These are phyloP conservation scores for Penicillium freii DNA, from an alignment of 2,329 filamentous ascomycete genomes.

Conservation along the genomic window DNA sequence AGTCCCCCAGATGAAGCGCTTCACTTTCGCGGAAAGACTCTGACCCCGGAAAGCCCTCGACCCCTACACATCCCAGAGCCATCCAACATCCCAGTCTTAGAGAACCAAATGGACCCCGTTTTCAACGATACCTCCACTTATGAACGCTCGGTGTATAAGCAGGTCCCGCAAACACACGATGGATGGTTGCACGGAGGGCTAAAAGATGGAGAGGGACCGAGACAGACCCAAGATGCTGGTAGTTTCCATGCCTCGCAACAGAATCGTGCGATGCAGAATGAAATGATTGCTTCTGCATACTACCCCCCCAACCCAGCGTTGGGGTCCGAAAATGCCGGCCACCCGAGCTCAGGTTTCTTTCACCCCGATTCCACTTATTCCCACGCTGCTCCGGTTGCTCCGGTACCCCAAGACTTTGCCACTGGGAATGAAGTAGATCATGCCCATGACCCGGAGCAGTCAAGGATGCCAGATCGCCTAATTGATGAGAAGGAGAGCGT, in stretches of 20 bases:
- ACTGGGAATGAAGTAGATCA: constrained; percentile 33
- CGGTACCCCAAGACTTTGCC: constrained; percentile 26
- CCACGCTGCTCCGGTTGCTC: constrained; percentile 25
- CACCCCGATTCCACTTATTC: constrained; percentile 24
- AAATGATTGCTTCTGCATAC: constrained; percentile 27
- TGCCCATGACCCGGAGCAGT: constrained; percentile 20
- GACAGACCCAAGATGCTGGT: constrained; percentile 30
- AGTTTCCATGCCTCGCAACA: constrained; percentile 32
- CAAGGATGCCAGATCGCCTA: constrained; percentile 25
- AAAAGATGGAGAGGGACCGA: constrained; percentile 11
- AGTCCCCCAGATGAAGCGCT: constrained; percentile 47
- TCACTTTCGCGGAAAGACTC: constrained; percentile 63
- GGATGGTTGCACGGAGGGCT: constrained; percentile 17
- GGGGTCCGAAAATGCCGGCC: constrained; percentile 7
- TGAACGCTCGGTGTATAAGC: constrained; percentile 42
- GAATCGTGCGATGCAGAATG: constrained; percentile 27
- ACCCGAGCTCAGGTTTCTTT: constrained; percentile 10
- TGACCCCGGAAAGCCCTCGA: constrained; percentile 69
- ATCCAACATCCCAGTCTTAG: constrained; percentile 66
- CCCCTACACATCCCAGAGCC: constrained; percentile 67
- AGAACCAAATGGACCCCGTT: constrained; percentile 69
- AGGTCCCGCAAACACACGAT: constrained; percentile 14
- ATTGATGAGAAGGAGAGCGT: constrained; percentile 23
- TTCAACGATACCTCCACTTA: constrained; percentile 67
- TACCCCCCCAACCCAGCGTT: constrained; percentile 25